These are phyloP conservation scores for Scorias spongiosa DNA, from an alignment of 2,329 filamentous ascomycete species.

Conservation along the genomic window DNA sequence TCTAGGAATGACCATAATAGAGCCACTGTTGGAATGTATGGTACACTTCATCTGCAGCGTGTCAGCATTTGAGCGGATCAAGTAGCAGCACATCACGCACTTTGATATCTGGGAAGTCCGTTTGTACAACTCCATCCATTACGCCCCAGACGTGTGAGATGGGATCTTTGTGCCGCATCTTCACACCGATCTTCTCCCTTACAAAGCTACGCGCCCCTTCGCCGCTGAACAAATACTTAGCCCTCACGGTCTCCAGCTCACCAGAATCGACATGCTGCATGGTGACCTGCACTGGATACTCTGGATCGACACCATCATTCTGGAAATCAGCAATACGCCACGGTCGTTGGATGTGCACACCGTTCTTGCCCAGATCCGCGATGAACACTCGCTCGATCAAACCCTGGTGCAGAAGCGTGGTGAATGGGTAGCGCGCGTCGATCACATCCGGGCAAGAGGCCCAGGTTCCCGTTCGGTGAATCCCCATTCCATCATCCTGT, in stretches of 20 bases:
- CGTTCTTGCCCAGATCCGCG: conserved; percentile 44
- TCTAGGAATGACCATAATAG: conserved; percentile 47
- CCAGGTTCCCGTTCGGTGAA: conserved; percentile 53
- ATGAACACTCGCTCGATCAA: conserved; percentile 48
- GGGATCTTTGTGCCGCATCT: conserved; percentile 47
- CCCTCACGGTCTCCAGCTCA: conserved; percentile 46
- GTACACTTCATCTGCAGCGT: conserved; percentile 46
- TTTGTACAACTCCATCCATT: conserved; percentile 50
- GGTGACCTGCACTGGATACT: conserved; percentile 68
- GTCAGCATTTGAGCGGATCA: conserved; percentile 1
- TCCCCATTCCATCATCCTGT: conserved; percentile 34
- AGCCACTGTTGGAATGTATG: conserved; percentile 49
- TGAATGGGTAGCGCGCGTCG: conserved; percentile 49
- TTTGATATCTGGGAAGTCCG: conserved; percentile 49
- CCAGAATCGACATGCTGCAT: conserved; percentile 64
- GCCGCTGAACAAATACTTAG: conserved; percentile 49
- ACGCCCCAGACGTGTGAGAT: conserved; percentile 52
- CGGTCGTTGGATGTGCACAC: conserved; percentile 40
- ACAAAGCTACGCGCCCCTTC: conserved; percentile 48
- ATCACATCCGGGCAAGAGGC: conserved; percentile 76
- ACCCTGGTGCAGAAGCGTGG: conserved; percentile 46
- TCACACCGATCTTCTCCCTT: conserved; percentile 49
- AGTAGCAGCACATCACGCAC: conserved; percentile 15
- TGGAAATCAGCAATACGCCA: conserved; percentile 48
- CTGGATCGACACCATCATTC: conserved; percentile 44